Evolutionary conservation across 495 filamentous ascomycete species (phyloP).

Genomic region (Talaromyces thailandensis): DNA sequence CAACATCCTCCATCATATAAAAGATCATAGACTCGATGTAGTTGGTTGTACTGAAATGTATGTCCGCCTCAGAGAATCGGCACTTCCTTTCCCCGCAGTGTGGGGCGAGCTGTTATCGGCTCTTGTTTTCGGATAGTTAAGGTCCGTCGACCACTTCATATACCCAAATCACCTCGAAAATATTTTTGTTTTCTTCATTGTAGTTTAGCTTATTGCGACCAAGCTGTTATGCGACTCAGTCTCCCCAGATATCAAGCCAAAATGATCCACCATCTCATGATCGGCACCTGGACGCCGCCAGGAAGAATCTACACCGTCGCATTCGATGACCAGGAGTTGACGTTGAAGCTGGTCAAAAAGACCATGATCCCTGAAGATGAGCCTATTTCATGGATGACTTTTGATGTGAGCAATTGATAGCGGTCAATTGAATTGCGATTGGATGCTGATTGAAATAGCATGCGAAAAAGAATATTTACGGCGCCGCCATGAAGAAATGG

Average conservation of each 20-base stretch:
- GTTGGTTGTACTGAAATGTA: neutral
- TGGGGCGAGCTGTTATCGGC: conserved; percentile 1
- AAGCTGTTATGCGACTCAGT: neutral
- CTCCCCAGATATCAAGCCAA: conserved; percentile 14
- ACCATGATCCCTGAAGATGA: conserved; percentile 72
- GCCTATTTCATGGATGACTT: conserved; percentile 86
- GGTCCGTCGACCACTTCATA: neutral
- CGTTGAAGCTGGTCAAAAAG: conserved; percentile 62
- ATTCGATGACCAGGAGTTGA: conserved; percentile 70
- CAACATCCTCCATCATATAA: neutral
- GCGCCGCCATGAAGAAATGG: conserved; percentile 85
- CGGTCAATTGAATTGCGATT: conserved; percentile 11
- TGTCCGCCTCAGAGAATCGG: neutral
- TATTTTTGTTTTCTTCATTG: neutral
- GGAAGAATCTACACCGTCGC: conserved; percentile 78
- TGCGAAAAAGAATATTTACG: conserved; percentile 73
- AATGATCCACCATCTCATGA: conserved; percentile 75
- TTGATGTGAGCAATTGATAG: conserved; percentile 48
- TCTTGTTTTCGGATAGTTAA: conserved; percentile 6
- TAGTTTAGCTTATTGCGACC: neutral
- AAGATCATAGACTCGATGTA: neutral
- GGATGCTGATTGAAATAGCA: conserved; percentile 39
- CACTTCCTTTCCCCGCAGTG: conserved; percentile 3
- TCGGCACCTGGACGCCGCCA: conserved; percentile 76
- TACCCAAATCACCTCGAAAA: neutral